These are phyloP conservation scores for Thielaviopsis euricoi DNA, from an alignment of 2,329 filamentous ascomycete genomes.

Conservation along the genomic window DNA sequence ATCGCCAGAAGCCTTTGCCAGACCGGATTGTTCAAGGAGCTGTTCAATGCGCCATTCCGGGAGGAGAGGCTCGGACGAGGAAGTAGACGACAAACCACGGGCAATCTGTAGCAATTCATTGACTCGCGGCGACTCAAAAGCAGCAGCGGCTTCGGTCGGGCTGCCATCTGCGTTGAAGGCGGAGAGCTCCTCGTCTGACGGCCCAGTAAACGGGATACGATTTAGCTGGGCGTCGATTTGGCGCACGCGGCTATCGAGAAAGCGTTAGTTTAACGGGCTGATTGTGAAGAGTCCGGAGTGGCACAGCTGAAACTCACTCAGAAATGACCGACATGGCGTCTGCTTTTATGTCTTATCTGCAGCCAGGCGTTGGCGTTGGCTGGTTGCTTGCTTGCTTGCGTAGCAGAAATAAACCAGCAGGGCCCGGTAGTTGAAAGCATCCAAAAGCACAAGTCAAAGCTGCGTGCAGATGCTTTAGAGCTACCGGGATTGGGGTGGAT, in stretches of 20 bases:
- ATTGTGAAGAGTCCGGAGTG: background rate
- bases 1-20: constrained; percentile 27
- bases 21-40: constrained; percentile 44
- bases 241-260: constrained; percentile 36
- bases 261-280: constrained; percentile 1
- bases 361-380: background rate
- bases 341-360: background rate
- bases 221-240: constrained; percentile 50
- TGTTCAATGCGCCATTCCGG: constrained; percentile 39
- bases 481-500: background rate
- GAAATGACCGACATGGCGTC: constrained; percentile 29
- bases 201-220: constrained; percentile 32
- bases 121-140: constrained; percentile 35
- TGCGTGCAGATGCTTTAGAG: background rate
- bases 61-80: constrained; percentile 47
- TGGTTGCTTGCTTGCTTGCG: background rate
- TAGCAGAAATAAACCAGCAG: background rate
- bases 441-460: background rate
- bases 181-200: constrained; percentile 18
- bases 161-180: constrained; percentile 25
- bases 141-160: constrained; percentile 22
- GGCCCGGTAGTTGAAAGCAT: background rate
- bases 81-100: constrained; percentile 53
- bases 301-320: constrained; percentile 25
- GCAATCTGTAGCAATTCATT: constrained; percentile 50